Evolutionary conservation across 768 basidiomycete species (phyloP).

Genomic region (Macrocybe gigantea): DNA sequence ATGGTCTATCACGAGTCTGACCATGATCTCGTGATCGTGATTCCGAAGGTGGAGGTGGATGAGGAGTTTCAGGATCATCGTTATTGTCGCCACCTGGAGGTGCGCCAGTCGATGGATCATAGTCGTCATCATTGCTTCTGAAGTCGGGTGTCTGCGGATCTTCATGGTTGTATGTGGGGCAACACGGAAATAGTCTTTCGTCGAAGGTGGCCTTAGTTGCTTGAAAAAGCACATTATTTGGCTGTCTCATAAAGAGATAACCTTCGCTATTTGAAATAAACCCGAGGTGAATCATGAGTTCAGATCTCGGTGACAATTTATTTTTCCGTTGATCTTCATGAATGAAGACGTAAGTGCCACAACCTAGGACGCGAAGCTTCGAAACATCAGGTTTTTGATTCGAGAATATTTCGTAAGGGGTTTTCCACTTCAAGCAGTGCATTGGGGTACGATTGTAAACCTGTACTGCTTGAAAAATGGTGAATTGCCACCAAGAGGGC

Average conservation of each 20-base stretch:
- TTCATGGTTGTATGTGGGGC: not conserved
- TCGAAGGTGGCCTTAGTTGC: conserved; percentile 4
- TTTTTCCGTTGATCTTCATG: not conserved
- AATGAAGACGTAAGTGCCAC: conserved; percentile 4
- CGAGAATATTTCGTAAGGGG: not conserved
- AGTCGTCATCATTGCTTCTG: not conserved
- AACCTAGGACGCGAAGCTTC: conserved; percentile 4
- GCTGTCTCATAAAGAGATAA: not conserved
- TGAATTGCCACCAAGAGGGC: conserved; percentile 4
- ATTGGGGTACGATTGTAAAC: not conserved
- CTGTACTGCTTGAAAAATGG: not conserved
- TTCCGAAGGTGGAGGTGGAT: too few relatives aligned
- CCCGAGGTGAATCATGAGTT: conserved; percentile 1
- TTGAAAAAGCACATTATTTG: not conserved
- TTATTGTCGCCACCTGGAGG: not conserved
- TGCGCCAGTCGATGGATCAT: not conserved
- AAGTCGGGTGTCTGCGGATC: too few relatives aligned
- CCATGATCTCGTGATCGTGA: too few relatives aligned
- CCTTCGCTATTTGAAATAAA: not conserved
- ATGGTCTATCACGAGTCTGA: too few relatives aligned
- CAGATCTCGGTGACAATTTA: not conserved
- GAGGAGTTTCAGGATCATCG: not conserved
- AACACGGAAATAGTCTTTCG: conserved; percentile 4
- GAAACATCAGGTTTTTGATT: conserved; percentile 1
- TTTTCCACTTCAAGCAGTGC: not conserved